Base-by-base conservation (phyloP, 495 filamentous ascomycete species). In the Sphaerosporella brunnea region DNA sequence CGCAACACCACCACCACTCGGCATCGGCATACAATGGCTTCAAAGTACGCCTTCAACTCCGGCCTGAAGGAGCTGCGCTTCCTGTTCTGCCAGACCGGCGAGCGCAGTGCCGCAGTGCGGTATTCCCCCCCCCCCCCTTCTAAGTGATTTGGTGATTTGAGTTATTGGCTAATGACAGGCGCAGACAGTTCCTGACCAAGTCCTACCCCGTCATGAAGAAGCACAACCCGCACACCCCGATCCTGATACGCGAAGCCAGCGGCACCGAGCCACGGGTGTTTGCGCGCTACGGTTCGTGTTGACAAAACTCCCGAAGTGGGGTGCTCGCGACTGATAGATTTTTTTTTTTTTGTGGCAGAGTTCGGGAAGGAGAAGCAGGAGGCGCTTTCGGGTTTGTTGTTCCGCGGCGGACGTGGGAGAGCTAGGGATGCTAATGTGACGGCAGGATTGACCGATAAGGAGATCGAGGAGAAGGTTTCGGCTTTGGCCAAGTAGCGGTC, bases 121-220 rank as follows among this genome's bases (percentile, higher is more conserved):
- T 92, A 55, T 68, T 58, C 50, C 28, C 48, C 44, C 32, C 23
- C 21, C 19, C 11, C 23, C 44, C 39, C 34, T 32, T 58, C 28
- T 55, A 45, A 9, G 23, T 13, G 48, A 44, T 13, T 13, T 5
- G 28, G 28, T 7, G 13, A 32, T 32, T 5, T 7, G 13, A 13
- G 28, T n/a, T 38, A 26, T 41, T 34, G 24, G 40, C 23, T 43
- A 24, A 19, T 53, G n/a, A 47, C 48, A 4, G 18, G 23, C 3
- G n/a, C 15, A 46, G 43, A 35, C 25, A 46, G 10, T 97, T 97
- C 71, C 70, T 97, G 41, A 77, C 78, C 49, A 76, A 81, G 63
- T 82, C 87, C 47, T 97, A 97, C 66, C 92, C 90, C 4, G 87
- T 82, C 55, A 96, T 97, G 88, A 97, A 97, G 75, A 92, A 93